Evolutionary conservation across 345 rosid species (phyloP).

Genomic region (Anastatica hierochuntica): DNA sequence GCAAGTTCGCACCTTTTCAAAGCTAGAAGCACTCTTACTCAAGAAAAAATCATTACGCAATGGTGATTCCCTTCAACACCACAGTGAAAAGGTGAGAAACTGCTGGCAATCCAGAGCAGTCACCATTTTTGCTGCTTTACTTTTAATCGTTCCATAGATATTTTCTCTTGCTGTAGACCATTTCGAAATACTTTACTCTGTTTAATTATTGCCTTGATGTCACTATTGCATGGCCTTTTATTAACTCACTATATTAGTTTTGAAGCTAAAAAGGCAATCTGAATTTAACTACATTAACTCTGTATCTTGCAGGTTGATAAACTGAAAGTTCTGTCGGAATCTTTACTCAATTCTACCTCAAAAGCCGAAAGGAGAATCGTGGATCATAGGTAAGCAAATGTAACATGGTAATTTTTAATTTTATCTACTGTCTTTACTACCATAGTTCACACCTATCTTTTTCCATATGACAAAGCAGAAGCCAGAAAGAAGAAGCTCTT

Average conservation of each 20-base stretch:
- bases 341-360: slow-evolving; percentile 59
- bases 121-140: slow-evolving; percentile 1
- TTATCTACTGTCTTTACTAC: not conserved
- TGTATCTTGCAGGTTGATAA: slow-evolving; percentile 57
- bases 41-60: slow-evolving; percentile 56
- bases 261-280: not conserved
- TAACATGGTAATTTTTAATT: not conserved
- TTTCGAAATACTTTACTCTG: not conserved
- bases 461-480: slow-evolving; percentile 31
- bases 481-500: slow-evolving; percentile 82
- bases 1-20: slow-evolving; percentile 48
- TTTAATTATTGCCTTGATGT: not conserved
- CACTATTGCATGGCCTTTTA: not conserved
- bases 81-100: slow-evolving; percentile 53
- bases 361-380: slow-evolving; percentile 71
- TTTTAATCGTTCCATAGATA: not conserved
- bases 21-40: slow-evolving; percentile 55
- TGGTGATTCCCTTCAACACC: slow-evolving; percentile 54
- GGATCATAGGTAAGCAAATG: slow-evolving; percentile 58
- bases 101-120: not conserved
- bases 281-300: not conserved
- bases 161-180: not conserved
- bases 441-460: not conserved
- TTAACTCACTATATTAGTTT: not conserved
- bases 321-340: slow-evolving; percentile 72